Base-by-base conservation (phyloP, 441 rosid genomes). In the Euphorbia corollata region DNA sequence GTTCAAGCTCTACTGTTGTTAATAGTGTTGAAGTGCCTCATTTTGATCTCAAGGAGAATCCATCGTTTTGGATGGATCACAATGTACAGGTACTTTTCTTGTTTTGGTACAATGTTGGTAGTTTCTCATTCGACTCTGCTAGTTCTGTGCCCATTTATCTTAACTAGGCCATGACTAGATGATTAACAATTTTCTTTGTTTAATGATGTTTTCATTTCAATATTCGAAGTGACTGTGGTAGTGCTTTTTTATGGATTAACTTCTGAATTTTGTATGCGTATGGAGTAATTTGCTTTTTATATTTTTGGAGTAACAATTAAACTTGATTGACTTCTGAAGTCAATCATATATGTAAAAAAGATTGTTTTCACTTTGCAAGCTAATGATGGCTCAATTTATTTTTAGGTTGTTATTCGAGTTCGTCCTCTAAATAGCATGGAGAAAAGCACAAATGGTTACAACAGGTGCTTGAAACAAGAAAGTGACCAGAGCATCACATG, bases 61-160 rank as follows among this genome's bases (percentile, higher is more conserved):
- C 98, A 23, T 87, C 98, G 0, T 95, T 95, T 79, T 95, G 99
- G 99, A 87, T 95, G 96, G 98, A 95, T 73, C 98, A 94, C 72
- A 94, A 87, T 77, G 96, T 95, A 72, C 99, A 95, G 99, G 99
- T 92, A 82, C 20, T 36, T 61, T 20, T 43, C 54, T 51, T 61
- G 68, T 7, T 32, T 22, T 7, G 22, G 65, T 22, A 38, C 55
- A 56, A 15, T 38, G 50, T 12, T 9, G 23, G 20, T n/a, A 0
- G 5, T 16, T 32, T 50, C 32, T 11, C n/a, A n/a, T 32, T 18
- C 45, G 15, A 50, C 2, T 27, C 5, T 54, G 20, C 36, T 45
- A 6, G 0, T 55, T 16, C 2, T 5, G 43, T 43, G 12, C 58
- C 58, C 45, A 16, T 47, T 20, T 10, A 47, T 2, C 53, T 23